Evolutionary conservation across 768 basidiomycete genomes (phyloP).

Genomic region (Xanthoconium stramineum): DNA sequence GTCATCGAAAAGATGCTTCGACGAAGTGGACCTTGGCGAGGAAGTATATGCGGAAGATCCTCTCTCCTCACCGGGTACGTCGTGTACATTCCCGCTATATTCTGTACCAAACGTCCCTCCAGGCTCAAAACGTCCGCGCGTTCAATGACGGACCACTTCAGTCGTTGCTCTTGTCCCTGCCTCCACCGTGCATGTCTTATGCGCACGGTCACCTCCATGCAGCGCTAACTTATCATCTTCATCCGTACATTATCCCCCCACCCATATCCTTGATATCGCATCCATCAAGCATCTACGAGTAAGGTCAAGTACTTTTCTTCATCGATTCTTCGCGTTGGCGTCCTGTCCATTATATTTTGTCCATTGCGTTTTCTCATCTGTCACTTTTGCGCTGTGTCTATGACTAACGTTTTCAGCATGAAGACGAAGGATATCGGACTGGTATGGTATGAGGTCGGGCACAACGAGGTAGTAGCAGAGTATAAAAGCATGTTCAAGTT

Average conservation of each 20-base stretch:
- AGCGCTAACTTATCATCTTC: slow-evolving; percentile 30
- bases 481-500: slow-evolving; percentile 4
- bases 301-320: slow-evolving; percentile 31
- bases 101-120: neutral
- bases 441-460: neutral
- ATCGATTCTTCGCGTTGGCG: neutral
- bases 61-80: slow-evolving; percentile 46
- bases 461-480: neutral
- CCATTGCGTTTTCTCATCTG: neutral
- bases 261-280: slow-evolving; percentile 1
- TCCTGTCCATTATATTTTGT: neutral
- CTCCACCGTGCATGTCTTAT: neutral
- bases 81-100: neutral
- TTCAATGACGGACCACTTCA: slow-evolving; percentile 28
- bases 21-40: slow-evolving; percentile 47
- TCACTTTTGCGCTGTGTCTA: slow-evolving; percentile 11
- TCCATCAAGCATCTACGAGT: slow-evolving; percentile 12
- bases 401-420: slow-evolving; percentile 32
- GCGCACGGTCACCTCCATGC: slow-evolving; percentile 2
- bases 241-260: slow-evolving; percentile 8
- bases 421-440: slow-evolving; percentile 9
- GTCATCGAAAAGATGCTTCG: slow-evolving; percentile 47
- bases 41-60: slow-evolving; percentile 33
- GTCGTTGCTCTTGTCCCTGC: neutral
- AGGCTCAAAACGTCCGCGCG: slow-evolving; percentile 47